Percentiles rank a stretch among this genome's conserved stretches.
These are phyloP conservation scores for Podila minutissima DNA, from an alignment of 192 early-diverging fungal genomes.

Conservation along the genomic window DNA sequence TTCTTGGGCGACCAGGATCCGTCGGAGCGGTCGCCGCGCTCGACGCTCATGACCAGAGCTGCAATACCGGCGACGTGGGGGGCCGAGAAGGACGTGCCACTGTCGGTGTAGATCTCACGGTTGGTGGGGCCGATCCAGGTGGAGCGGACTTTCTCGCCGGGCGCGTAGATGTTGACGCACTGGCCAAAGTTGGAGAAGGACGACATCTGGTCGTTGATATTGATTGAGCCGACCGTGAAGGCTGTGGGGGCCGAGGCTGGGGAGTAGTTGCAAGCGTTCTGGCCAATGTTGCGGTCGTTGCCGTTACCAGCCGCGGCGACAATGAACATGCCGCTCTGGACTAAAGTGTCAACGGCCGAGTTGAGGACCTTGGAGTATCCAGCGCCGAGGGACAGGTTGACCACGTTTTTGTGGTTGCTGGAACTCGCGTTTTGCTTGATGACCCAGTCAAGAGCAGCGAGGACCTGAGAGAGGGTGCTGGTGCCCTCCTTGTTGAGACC, in stretches of 20 bases:
- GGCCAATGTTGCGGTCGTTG: slow-evolving; percentile 52
- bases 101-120: slow-evolving; percentile 44
- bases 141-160: slow-evolving; percentile 51
- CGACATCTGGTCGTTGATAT: slow-evolving; percentile 54
- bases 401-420: slow-evolving; percentile 17
- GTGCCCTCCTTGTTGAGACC: slow-evolving; percentile 52
- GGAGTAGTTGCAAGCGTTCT: slow-evolving; percentile 59
- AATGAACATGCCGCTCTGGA: slow-evolving; percentile 51
- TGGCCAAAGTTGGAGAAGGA: slow-evolving; percentile 60
- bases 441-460: slow-evolving; percentile 55
- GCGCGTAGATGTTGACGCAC: slow-evolving; percentile 64
- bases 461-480: slow-evolving; percentile 49
- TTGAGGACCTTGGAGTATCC: slow-evolving; percentile 54
- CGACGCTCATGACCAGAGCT: slow-evolving; percentile 27
- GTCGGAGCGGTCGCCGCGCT: slow-evolving; percentile 32
- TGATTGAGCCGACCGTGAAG: slow-evolving; percentile 62
- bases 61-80: slow-evolving; percentile 51
- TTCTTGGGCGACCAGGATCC: slow-evolving; percentile 36
- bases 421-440: slow-evolving; percentile 25
- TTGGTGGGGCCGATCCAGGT: slow-evolving; percentile 48
- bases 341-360: slow-evolving; percentile 50
- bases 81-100: slow-evolving; percentile 54
- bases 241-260: slow-evolving; percentile 55
- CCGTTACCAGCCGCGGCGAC: slow-evolving; percentile 59
- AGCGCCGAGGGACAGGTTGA: slow-evolving; percentile 56